Base-by-base conservation (phyloP, 306 rosid species). In the Astragalus membranaceus region DNA sequence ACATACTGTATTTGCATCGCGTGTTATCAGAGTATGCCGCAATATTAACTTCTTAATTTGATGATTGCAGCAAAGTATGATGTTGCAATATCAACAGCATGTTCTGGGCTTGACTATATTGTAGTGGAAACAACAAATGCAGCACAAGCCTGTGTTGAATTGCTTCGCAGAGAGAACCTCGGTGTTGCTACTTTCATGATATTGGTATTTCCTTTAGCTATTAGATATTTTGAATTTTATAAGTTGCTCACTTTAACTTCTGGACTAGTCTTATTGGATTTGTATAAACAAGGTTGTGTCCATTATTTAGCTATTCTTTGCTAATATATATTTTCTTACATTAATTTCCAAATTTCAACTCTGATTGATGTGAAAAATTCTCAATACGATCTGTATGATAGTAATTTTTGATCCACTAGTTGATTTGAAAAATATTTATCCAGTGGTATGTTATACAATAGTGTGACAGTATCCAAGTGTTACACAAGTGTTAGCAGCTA, bases 161-260 rank as follows among this genome's bases (percentile, higher is more conserved):
- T 94, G 62, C 89, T 94, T 15, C 88, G 97, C 7, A 85, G 86
- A 33, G 99, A 88, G 87, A 88, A 86, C 75, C 88, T 88, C 62
- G 99, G 99, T 29, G 78, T 94, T 68, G 99, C 88, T 59, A 90
- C 99, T 53, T 91, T 85, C 88, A 84, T 94, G 97, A 94, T 94
- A 81, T 82, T 94, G 99, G 99, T 94, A 94, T 35, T 56, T 15
- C 26, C 16, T 41, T 74, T 62, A 51, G 6, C n/a, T 64, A 53
- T 66, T 64, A 36, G 50, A 47, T 76, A 54, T 65, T 66, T 66
- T 67, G 14, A 42, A 37, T 60, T 60, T 71, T 29, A 39, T 29
- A 54, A 53, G 53, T 51, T 53, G 26, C 8, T 44, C 26, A 46
- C 35, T 67, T 64, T 10, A 41, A 32, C 29, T 53, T 48, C 39